These are phyloP conservation scores for Ceratocystis diversiconidia DNA, from an alignment of 2,329 filamentous ascomycete species.

Conservation along the genomic window DNA sequence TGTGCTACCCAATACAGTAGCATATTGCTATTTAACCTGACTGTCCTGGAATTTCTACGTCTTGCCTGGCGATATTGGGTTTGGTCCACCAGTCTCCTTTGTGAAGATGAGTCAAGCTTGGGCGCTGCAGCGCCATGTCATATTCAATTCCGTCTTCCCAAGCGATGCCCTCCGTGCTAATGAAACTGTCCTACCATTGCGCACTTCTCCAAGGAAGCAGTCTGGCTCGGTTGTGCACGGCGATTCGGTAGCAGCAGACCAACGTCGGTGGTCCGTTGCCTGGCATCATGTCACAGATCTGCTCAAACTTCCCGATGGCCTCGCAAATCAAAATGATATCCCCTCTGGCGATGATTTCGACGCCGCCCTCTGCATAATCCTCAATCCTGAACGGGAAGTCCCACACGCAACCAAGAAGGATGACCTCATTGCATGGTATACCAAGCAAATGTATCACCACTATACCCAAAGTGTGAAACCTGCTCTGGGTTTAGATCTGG, in stretches of 20 bases:
- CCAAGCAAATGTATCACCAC: conserved; percentile 45
- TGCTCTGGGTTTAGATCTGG: conserved; percentile 42
- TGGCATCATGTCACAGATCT: conserved; percentile 48
- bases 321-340: neutral
- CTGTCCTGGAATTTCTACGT: neutral
- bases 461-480: conserved; percentile 47
- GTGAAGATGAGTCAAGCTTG: conserved; percentile 13
- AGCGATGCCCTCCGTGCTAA: conserved; percentile 30
- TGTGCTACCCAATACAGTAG: neutral
- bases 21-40: neutral
- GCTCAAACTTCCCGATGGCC: conserved; percentile 35
- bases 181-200: conserved; percentile 9
- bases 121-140: conserved; percentile 31
- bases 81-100: neutral
- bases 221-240: neutral
- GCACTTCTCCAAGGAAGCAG: conserved; percentile 15
- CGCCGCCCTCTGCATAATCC: conserved; percentile 38
- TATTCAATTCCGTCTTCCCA: conserved; percentile 44
- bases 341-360: conserved; percentile 34
- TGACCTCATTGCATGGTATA: conserved; percentile 46
- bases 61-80: neutral
- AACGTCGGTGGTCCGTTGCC: conserved; percentile 44
- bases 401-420: conserved; percentile 40
- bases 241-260: conserved; percentile 28
- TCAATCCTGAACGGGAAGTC: conserved; percentile 33